A percentile compares a stretch with the other conserved stretches of the same genome.
phyloP scores from a whole-genome alignment of 768 basidiomycete species.

The Serpula lacrymans region DNA sequence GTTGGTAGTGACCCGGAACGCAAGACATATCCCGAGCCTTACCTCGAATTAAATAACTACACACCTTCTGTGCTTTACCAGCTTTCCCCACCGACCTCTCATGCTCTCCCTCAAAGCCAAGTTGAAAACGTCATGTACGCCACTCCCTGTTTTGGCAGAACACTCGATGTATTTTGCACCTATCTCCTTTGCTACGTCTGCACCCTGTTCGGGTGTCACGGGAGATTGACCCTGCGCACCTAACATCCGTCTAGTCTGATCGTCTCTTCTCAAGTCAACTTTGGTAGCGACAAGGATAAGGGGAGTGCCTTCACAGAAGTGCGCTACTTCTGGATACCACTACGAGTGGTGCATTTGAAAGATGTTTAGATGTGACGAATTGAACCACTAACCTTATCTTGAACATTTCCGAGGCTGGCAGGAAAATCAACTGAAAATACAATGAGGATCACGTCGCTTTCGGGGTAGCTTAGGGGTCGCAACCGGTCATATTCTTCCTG shows the following conservation, averaged over 20 bases:
- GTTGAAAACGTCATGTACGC: constrained; percentile 90
- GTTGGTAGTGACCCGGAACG: constrained; percentile 1
- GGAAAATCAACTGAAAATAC: constrained; percentile 95
- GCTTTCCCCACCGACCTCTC: constrained; percentile 74
- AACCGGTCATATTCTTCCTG: constrained; percentile 96
- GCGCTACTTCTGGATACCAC: constrained; percentile 93
- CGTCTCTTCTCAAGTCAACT: constrained; percentile 84
- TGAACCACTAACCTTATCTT: constrained; percentile 65
- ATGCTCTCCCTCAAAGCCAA: constrained; percentile 88
- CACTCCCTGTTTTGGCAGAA: constrained; percentile 86
- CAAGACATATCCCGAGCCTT: constrained; percentile 28
- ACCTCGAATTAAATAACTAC: constrained; percentile 57
- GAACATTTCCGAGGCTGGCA: constrained; percentile 84
- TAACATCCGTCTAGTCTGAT: constrained; percentile 83
- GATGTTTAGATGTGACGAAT: neutral
- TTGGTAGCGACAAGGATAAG: constrained; percentile 93
- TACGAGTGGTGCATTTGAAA: constrained; percentile 27
- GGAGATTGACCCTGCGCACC: constrained; percentile 85
- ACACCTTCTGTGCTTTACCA: constrained; percentile 67
- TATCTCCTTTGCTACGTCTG: constrained; percentile 84
- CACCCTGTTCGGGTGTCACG: constrained; percentile 80
- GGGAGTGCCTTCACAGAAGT: constrained; percentile 88
- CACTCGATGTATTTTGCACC: constrained; percentile 94
- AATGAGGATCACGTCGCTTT: constrained; percentile 88
- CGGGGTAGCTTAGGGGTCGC: constrained; percentile 82